These are phyloP conservation scores for Aspergillus sojae DNA, from an alignment of 2,329 filamentous ascomycete species.

Conservation along the genomic window DNA sequence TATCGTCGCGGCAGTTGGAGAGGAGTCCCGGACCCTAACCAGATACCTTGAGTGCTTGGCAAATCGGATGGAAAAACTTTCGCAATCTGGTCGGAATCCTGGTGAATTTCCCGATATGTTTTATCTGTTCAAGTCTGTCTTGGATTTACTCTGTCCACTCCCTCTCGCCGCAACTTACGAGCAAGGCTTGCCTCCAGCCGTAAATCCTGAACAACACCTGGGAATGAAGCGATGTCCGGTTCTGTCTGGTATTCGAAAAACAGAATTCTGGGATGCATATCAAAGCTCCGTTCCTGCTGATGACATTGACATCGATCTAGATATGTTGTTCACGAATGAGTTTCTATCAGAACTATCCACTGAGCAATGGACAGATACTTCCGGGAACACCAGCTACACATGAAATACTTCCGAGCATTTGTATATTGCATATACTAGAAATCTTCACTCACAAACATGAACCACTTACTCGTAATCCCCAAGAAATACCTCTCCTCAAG, in stretches of 20 bases:
- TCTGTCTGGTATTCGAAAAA: background rate
- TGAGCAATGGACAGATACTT: background rate
- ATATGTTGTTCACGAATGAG: background rate
- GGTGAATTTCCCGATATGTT: background rate
- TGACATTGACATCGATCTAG: background rate
- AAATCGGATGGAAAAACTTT: background rate
- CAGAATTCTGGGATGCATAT: background rate
- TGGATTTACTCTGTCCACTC: background rate
- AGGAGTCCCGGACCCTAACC: background rate
- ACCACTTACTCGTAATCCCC: accelerated
- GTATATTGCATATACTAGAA: background rate
- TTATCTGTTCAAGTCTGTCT: background rate
- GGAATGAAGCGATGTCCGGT: background rate
- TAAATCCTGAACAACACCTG: background rate
- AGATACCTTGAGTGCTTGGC: background rate
- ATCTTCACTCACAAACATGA: background rate
- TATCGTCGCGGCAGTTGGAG: background rate
- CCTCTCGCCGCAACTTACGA: background rate
- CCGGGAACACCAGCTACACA: background rate
- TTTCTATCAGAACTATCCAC: background rate
- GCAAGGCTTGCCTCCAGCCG: background rate
- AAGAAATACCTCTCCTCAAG: background rate
- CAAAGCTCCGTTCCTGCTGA: background rate
- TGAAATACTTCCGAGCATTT: background rate
- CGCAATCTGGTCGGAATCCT: background rate